phyloP scores from a whole-genome alignment of 1,139 yeast species.

The Candida freyschussii region DNA sequence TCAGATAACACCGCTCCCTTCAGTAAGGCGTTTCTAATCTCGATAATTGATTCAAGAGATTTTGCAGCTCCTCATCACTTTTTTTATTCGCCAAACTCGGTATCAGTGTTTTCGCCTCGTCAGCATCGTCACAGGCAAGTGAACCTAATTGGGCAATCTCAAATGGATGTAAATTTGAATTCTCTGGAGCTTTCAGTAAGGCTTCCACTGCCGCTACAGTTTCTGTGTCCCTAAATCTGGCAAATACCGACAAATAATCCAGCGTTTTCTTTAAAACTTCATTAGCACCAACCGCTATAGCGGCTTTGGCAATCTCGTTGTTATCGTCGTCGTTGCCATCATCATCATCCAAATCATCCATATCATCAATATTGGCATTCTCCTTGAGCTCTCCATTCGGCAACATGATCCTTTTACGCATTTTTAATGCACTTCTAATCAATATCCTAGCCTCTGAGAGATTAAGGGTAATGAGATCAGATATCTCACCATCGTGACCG shows the following conservation, averaged over 20 bases:
- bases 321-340: constrained; percentile 39
- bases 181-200: constrained; percentile 59
- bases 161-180: constrained; percentile 76
- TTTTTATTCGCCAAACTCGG: constrained; percentile 82
- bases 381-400: constrained; percentile 33
- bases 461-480: constrained; percentile 77
- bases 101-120: constrained; percentile 91
- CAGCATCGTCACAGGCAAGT: constrained; percentile 92
- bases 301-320: constrained; percentile 61
- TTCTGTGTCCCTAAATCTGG: constrained; percentile 87
- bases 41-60: constrained; percentile 79
- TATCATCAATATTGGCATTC: constrained; percentile 21
- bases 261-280: constrained; percentile 89
- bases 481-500: constrained; percentile 74
- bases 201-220: constrained; percentile 93
- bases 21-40: constrained; percentile 49
- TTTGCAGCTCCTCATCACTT: constrained; percentile 81
- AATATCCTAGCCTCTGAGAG: constrained; percentile 84
- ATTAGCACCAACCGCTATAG: constrained; percentile 55
- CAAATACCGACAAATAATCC: constrained; percentile 79
- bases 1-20: no score
- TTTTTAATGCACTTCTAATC: constrained; percentile 85
- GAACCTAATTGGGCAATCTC: constrained; percentile 95
- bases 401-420: constrained; percentile 56
- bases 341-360: constrained; percentile 32